Percentiles rank a stretch among this genome's conserved stretches.
phyloP scores from a whole-genome alignment of 23 red algal genomes.

The Gracilaria caudata region DNA sequence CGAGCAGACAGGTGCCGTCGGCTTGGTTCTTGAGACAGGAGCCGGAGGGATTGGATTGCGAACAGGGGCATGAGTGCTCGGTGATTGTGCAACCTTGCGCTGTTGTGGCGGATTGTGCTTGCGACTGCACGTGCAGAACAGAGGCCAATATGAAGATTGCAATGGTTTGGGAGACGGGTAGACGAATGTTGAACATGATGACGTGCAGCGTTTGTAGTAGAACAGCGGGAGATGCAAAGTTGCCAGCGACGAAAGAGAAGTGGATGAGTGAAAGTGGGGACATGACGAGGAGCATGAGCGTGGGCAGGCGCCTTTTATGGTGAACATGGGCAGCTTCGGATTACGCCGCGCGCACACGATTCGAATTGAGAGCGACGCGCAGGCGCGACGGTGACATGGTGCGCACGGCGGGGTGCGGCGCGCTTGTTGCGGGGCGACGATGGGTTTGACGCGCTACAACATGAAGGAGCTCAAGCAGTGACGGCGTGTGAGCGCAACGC shows the following conservation, averaged over 20 bases:
- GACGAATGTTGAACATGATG: background rate
- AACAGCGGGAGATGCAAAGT: background rate
- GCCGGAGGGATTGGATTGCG: conserved; percentile 21
- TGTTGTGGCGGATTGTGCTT: background rate
- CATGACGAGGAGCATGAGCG: too few species aligned
- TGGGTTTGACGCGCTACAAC: too few species aligned
- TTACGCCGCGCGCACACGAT: too few species aligned
- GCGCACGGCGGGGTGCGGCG: too few species aligned
- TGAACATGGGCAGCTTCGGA: too few species aligned
- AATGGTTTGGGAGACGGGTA: background rate
- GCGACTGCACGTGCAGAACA: background rate
- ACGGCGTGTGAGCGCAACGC: too few species aligned
- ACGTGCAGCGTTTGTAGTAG: background rate
- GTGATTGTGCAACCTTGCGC: conserved; percentile 5
- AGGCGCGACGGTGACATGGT: too few species aligned
- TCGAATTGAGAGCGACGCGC: too few species aligned
- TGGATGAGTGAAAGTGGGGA: background rate
- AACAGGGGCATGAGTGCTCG: conserved; percentile 31
- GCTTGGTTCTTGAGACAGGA: conserved; percentile 41
- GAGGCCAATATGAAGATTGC: background rate
- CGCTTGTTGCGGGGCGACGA: too few species aligned
- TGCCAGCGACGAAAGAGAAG: background rate
- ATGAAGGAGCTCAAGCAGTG: too few species aligned
- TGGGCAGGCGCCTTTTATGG: too few species aligned
- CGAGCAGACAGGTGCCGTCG: conserved; percentile 28